Base-by-base conservation (phyloP, 2,329 filamentous ascomycete species). In the Phialophora tarda region DNA sequence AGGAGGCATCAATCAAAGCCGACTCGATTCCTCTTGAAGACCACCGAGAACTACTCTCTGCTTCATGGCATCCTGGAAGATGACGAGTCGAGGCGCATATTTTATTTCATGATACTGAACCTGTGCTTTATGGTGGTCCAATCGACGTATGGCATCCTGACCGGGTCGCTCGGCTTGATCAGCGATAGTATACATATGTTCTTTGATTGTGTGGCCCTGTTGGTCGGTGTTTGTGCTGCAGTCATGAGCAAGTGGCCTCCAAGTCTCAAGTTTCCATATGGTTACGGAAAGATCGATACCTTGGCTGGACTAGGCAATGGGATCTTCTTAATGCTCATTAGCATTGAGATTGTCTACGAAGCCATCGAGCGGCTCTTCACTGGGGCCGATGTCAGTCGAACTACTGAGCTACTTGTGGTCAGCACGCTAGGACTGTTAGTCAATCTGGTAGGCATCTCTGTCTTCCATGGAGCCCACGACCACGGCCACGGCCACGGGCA, bases 141-240 rank as follows among this genome's bases (percentile, higher is more conserved):
- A 75, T 91, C 93, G 48, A 92, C 94, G 68, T 99, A 99, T 75
- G 95, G 95, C 57, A 96, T 95, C 73, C 81, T 95, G 11, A 98
- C 93, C 3, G 93, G 96, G 72, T 99, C 95, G 0, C 82, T 99
- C 4, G 95, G 95, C 2, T 84, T 99, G n/a, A 86, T 99, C 21
- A 97, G 93, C 72, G 95, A 99, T 78, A 98, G 93, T 74, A 95
- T 99, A 69, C 95, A 99, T 80, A 99, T 99, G 95, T 94, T 99
- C 75, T 98, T 99, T 74, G 95, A 99, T 79, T 99, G 95, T 72
- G 88, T 97, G 41, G 95, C 94, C 23, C 85, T 99, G 30, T 87
- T 91, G 1, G 93, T 99, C 41, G 95, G 95, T 11, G 83, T 99
- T 10, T 90, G 94, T 73, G 95, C 95, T 30, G 90, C 94, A 1